phyloP scores from a whole-genome alignment of 1,284 basidiomycete genomes.

The Papiliotrema flavescens region DNA sequence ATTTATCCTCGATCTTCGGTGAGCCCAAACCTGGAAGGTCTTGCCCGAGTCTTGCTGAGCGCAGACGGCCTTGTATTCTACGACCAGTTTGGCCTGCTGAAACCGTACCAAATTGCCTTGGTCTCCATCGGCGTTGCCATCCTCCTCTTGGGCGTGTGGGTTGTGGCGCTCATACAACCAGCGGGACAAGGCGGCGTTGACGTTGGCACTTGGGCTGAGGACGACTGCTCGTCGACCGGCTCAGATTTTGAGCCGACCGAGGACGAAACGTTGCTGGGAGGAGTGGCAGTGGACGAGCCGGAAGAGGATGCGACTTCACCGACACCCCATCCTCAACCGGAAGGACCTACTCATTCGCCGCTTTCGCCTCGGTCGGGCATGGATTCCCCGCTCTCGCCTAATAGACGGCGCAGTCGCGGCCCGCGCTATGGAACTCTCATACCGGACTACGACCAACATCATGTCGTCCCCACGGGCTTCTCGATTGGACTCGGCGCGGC shows the following conservation, averaged over 20 bases:
- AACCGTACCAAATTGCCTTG: slow-evolving; percentile 64
- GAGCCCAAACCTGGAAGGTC: slow-evolving; percentile 6
- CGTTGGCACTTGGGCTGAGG: slow-evolving; percentile 49
- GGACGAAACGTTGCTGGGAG: slow-evolving; percentile 17
- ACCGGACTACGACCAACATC: slow-evolving; percentile 36
- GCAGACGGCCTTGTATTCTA: slow-evolving; percentile 76
- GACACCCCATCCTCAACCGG: background rate
- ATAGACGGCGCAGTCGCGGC: slow-evolving; percentile 11
- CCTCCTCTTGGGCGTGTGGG: slow-evolving; percentile 84
- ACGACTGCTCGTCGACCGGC: slow-evolving; percentile 11
- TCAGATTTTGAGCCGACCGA: slow-evolving; percentile 23
- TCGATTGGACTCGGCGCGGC: slow-evolving; percentile 48
- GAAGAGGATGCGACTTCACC: slow-evolving; percentile 1
- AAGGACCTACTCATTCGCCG: background rate
- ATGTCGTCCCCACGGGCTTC: slow-evolving; percentile 42
- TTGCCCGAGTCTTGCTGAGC: background rate
- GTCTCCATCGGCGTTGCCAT: slow-evolving; percentile 75
- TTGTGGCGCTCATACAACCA: slow-evolving; percentile 57
- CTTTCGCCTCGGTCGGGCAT: background rate
- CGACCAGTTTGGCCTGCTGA: slow-evolving; percentile 75
- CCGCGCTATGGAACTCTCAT: slow-evolving; percentile 45
- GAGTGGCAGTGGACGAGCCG: slow-evolving; percentile 14
- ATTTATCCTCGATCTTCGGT: slow-evolving; percentile 77
- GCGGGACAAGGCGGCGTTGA: slow-evolving; percentile 46
- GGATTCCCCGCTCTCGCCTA: slow-evolving; percentile 15